A percentile compares a stretch with the other conserved stretches of the same genome.
Conservation (phyloP, 1,284 basidiomycete genomes). For the Melanopsichium pennsylvanicum region DNA sequence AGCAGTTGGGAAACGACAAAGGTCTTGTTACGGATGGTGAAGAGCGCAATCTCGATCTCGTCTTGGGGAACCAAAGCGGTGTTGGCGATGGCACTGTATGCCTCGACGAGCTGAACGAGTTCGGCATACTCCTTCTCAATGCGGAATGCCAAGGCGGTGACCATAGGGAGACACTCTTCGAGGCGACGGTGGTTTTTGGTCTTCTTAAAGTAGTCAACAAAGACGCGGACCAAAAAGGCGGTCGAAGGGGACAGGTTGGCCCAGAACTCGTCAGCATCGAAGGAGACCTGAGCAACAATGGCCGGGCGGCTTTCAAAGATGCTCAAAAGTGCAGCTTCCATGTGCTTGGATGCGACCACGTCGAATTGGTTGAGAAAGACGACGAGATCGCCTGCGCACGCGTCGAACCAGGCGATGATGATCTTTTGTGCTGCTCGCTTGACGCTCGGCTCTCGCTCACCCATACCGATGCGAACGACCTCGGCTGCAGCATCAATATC, state of each 20-base stretch:
- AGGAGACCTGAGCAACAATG: constrained; percentile 70
- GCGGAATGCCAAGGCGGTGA: constrained; percentile 85
- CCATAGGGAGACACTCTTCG: constrained; percentile 82
- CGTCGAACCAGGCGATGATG: constrained; percentile 58
- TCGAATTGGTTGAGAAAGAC: constrained; percentile 76
- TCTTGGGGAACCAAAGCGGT: constrained; percentile 35
- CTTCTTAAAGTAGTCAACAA: constrained; percentile 80
- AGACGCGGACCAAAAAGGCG: constrained; percentile 83
- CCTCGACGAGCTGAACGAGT: constrained; percentile 46
- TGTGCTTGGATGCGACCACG: constrained; percentile 71
- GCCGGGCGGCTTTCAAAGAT: constrained; percentile 74
- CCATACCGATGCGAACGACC: constrained; percentile 74
- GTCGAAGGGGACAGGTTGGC: constrained; percentile 78
- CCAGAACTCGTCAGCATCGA: constrained; percentile 82
- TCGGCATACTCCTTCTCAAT: constrained; percentile 73
- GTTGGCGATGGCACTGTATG: constrained; percentile 33
- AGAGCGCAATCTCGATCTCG: constrained; percentile 34
- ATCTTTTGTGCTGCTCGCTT: constrained; percentile 77
- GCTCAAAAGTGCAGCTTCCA: constrained; percentile 75
- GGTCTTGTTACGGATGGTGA: constrained; percentile 68
- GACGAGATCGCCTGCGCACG: constrained; percentile 47
- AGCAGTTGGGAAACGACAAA: constrained; percentile 84
- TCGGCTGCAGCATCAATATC: constrained; percentile 44
- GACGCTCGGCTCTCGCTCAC: constrained; percentile 85
- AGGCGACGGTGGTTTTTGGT: constrained; percentile 73